Base-by-base conservation (phyloP, 2,329 filamentous ascomycete species). In the Fusarium sp. region DNA sequence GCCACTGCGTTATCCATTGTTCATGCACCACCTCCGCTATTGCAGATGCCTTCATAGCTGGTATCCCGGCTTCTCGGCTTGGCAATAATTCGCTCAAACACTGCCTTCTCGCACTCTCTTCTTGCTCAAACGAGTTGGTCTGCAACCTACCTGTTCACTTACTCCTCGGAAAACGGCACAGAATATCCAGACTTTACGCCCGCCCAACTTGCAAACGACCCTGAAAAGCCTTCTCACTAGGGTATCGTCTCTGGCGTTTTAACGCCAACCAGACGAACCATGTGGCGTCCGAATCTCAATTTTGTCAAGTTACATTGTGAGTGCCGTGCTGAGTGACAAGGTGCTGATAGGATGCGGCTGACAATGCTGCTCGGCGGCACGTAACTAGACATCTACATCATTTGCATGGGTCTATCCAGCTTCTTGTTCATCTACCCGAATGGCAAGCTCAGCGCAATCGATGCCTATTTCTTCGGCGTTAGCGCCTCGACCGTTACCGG, bases 401-500 rank as follows among this genome's bases (percentile, higher is more conserved):
- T 73, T n/a, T 55, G 66, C 37, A 69, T 77, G 66, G 70, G 74
- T 45, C 27, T 77, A 26, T 52, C 69, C 37, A 73, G 71, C 57
- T 66, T 77, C 38, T 23, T 44, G 15, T 55, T 74, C 20, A 54
- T 77, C 30, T 76, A 71, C 26, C 75, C 75, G 2, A 67, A 56
- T 18, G 73, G 75, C 33, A 76, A 76, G 20, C 52, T 77, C 46
- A 67, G 46, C 35, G 82, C 81, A 1, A 77, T 86, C 23, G 85
- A 88, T 77, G 81, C 84, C 26, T 86, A 83, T 74, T 85, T 87
- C 75, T 84, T 87, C 40, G 84, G 85, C 18, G 81, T 80, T 64
- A 87, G 85, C 71, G 80, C 81, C 3, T 83, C 83, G 2, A 87
- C 85, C 8, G 84, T 85, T 69, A 86, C 85, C 1, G 86, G 86